phyloP scores from a whole-genome alignment of 139 green algal genomes.

The Chlamydomonas applanata region DNA sequence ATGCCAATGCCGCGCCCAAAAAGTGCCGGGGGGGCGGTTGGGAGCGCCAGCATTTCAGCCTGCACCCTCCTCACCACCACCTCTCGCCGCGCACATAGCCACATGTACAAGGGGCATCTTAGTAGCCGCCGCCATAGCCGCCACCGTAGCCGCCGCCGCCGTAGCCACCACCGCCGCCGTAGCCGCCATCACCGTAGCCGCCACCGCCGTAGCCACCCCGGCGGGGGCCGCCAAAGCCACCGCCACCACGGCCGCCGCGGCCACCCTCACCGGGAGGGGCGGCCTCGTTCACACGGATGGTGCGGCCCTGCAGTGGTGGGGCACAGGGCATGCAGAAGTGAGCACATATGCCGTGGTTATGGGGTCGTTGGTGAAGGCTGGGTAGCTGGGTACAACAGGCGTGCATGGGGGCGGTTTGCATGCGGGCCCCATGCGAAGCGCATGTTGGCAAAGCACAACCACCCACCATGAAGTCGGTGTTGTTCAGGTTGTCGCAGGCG shows the following conservation, averaged over 20 bases:
- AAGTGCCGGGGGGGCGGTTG: too few species aligned
- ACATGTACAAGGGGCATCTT: not conserved
- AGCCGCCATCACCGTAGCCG: not conserved
- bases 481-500: constrained; percentile 30
- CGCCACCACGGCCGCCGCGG: not conserved
- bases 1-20: too few species aligned
- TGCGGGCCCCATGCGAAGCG: too few species aligned
- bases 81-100: too few species aligned
- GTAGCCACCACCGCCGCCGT: constrained; percentile 1
- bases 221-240: not conserved
- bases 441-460: too few species aligned
- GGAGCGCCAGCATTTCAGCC: too few species aligned
- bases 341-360: too few species aligned
- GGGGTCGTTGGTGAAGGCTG: too few species aligned
- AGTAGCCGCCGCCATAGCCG: constrained; percentile 9
- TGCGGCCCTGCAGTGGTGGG: constrained; percentile 13
- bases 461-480: constrained; percentile 46
- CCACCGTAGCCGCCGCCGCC: not conserved
- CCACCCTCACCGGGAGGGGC: constrained; percentile 36
- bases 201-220: constrained; percentile 7
- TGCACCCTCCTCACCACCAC: too few species aligned
- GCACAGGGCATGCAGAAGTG: not conserved
- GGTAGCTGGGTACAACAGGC: too few species aligned
- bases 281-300: constrained; percentile 55
- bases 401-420: too few species aligned